Evolutionary conservation across 163 green algal species (phyloP).

Genomic region (Scenedesmus sp.): DNA sequence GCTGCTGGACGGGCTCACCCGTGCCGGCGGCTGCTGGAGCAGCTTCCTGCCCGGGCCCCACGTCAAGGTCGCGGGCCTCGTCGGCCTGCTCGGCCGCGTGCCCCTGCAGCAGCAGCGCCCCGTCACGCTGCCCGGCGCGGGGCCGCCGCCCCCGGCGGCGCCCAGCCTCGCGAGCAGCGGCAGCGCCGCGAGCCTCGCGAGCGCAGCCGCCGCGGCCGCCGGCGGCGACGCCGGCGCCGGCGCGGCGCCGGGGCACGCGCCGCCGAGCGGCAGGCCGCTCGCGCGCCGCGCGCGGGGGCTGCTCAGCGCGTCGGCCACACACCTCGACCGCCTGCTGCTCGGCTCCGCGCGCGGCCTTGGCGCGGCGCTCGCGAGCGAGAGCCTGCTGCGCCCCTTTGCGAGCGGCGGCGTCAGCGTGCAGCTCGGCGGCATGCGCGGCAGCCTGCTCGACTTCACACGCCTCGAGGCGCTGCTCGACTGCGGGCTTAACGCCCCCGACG

Average conservation of each 20-base stretch:
- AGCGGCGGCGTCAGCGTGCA: slow-evolving; percentile 46
- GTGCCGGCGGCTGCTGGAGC: slow-evolving; percentile 31
- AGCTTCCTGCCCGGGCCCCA: slow-evolving; percentile 40
- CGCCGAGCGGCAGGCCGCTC: background rate
- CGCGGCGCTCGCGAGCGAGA: slow-evolving; percentile 23
- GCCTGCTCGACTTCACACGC: slow-evolving; percentile 53
- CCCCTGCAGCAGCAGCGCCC: slow-evolving; percentile 40
- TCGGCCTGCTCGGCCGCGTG: slow-evolving; percentile 29
- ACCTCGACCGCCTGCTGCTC: slow-evolving; percentile 35
- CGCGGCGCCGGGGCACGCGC: background rate
- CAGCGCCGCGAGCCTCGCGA: slow-evolving; percentile 18
- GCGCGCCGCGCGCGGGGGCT: background rate
- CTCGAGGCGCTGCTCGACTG: slow-evolving; percentile 56
- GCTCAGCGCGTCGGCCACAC: slow-evolving; percentile 15
- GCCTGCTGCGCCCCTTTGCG: slow-evolving; percentile 50
- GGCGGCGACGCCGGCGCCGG: background rate
- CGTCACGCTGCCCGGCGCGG: too few species aligned
- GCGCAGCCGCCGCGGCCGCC: slow-evolving; percentile 24
- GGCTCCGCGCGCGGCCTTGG: slow-evolving; percentile 13
- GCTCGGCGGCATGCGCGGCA: slow-evolving; percentile 52
- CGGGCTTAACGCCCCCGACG: slow-evolving; percentile 57
- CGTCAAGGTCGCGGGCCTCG: slow-evolving; percentile 40
- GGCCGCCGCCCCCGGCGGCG: background rate
- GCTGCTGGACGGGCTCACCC: background rate
- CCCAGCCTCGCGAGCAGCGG: background rate